These are phyloP conservation scores for Gyromitra esculenta DNA, from an alignment of 2,329 filamentous ascomycete species.

Conservation along the genomic window DNA sequence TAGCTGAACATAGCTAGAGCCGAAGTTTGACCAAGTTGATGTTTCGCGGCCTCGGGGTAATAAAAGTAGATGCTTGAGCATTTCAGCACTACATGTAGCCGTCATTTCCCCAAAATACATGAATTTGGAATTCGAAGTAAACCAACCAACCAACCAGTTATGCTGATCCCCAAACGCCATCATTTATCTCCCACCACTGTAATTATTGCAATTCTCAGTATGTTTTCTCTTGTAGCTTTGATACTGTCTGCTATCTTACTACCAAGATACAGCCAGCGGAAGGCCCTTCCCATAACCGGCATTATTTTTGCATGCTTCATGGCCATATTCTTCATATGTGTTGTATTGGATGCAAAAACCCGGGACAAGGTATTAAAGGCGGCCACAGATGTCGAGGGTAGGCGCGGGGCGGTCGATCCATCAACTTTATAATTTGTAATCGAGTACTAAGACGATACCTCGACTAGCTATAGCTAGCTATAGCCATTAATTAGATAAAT, in stretches of 20 bases:
- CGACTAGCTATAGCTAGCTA: no score
- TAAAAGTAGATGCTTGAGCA: background rate
- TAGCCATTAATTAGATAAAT: no score
- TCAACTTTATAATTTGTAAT: no score
- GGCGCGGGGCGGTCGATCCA: no score
- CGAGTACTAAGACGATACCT: no score
- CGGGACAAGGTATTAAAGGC: no score
- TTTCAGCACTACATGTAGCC: background rate
- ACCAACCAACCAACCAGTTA: background rate
- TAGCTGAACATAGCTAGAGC: no score
- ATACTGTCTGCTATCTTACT: background rate
- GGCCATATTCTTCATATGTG: background rate
- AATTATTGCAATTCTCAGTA: background rate
- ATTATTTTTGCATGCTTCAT: background rate
- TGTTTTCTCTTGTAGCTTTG: background rate
- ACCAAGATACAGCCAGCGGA: background rate
- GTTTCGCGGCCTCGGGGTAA: no score
- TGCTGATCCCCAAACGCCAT: background rate
- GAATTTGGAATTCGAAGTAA: background rate
- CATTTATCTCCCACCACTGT: slow-evolving; percentile 7
- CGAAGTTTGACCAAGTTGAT: no score
- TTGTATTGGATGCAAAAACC: background rate
- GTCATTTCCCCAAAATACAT: background rate
- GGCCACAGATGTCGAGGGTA: background rate
- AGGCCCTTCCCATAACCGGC: background rate